Percentiles rank a stretch among this genome's conserved stretches.
These are phyloP conservation scores for Hypoxylon subgilvum DNA, from an alignment of 495 filamentous ascomycete genomes.

Conservation along the genomic window DNA sequence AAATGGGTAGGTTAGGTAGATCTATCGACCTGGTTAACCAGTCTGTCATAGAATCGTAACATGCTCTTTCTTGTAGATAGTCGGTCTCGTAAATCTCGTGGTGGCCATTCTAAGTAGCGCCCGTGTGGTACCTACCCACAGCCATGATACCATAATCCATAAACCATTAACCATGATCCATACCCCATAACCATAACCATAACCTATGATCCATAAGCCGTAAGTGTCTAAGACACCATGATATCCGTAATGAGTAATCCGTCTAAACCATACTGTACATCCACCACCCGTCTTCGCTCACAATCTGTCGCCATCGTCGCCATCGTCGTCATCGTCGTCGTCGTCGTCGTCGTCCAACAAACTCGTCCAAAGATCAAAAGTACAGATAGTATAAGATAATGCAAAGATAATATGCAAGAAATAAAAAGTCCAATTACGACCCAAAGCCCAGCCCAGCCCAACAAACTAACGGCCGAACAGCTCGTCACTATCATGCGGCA, in stretches of 20 bases:
- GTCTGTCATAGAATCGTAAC: constrained; percentile 28
- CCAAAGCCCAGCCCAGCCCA: neutral
- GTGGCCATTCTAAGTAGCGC: neutral
- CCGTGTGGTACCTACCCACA: too few species aligned
- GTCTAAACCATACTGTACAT: constrained; percentile 18
- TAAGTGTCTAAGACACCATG: constrained; percentile 23
- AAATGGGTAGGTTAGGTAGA: neutral
- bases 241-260: constrained; percentile 20
- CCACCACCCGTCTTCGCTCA: neutral
- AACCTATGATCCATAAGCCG: constrained; percentile 21
- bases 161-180: too few species aligned
- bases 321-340: too few species aligned
- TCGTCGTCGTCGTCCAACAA: too few species aligned
- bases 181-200: constrained; percentile 8
- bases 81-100: constrained; percentile 13
- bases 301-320: constrained; percentile 25
- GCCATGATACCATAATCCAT: constrained; percentile 21
- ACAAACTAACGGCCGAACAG: constrained; percentile 34
- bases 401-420: constrained; percentile 13
- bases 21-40: too few species aligned
- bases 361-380: neutral
- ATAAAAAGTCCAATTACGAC: neutral
- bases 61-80: too few species aligned
- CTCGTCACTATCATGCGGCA: constrained; percentile 28
- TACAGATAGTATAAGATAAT: constrained; percentile 1